These are phyloP conservation scores for Hibiscus mutabilis DNA, from an alignment of 345 rosid genomes.

Conservation along the genomic window DNA sequence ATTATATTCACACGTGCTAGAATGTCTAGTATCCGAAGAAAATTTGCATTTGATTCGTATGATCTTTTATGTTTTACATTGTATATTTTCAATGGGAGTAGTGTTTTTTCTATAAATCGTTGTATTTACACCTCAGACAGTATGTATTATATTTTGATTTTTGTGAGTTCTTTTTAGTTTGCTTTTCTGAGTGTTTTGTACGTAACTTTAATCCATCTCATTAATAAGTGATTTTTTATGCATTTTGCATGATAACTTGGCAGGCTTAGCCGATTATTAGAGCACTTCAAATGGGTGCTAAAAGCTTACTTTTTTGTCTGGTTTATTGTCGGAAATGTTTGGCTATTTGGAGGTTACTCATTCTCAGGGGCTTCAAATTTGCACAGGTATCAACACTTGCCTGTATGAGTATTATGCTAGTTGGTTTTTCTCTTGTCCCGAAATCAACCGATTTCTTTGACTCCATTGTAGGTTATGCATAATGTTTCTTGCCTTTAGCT, in stretches of 20 bases:
- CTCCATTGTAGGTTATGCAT: slow-evolving; percentile 17
- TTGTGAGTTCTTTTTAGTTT: background rate
- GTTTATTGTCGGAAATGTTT: slow-evolving; percentile 18
- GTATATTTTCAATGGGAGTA: background rate
- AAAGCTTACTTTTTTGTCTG: slow-evolving; percentile 17
- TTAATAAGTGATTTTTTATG: background rate
- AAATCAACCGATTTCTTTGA: background rate
- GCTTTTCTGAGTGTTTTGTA: background rate
- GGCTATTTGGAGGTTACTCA: slow-evolving; percentile 14
- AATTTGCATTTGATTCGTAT: background rate
- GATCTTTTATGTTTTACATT: slow-evolving; percentile 2
- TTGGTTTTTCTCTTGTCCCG: background rate
- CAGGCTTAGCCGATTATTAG: slow-evolving; percentile 18
- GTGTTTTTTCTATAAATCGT: background rate
- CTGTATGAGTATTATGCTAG: background rate
- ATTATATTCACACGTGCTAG: background rate
- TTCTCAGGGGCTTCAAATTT: slow-evolving; percentile 8
- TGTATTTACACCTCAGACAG: background rate
- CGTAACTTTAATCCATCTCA: background rate
- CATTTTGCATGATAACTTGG: slow-evolving; percentile 7
- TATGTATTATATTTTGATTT: background rate
- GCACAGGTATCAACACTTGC: slow-evolving; percentile 9
- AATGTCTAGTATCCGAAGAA: background rate
- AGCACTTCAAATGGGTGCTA: background rate
- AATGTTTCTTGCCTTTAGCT: slow-evolving; percentile 16